These are phyloP conservation scores for Aspergillus tubingensis DNA, from an alignment of 2,329 filamentous ascomycete genomes.

Conservation along the genomic window DNA sequence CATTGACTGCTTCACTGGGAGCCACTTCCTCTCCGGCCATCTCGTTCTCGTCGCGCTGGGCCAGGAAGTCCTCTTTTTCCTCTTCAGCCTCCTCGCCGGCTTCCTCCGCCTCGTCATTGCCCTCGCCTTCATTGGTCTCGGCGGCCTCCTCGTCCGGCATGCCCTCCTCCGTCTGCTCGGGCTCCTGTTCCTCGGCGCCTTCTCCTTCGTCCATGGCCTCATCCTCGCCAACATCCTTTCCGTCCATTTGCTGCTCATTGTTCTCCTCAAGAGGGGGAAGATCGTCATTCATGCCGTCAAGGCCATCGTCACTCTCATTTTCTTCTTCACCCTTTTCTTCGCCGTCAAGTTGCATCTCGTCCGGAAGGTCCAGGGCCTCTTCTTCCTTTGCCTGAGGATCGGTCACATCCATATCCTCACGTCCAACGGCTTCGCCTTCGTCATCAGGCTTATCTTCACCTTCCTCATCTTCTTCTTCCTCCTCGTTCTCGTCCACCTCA, in stretches of 20 bases:
- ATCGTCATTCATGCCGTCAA: conserved; percentile 46
- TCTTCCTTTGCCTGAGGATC: conserved; percentile 80
- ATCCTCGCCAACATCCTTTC: conserved; percentile 32
- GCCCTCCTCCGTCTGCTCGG: conserved; percentile 37
- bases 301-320: conserved; percentile 42
- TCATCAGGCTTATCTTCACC: conserved; percentile 53
- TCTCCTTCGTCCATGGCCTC: conserved; percentile 32
- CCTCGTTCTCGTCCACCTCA: conserved; percentile 56
- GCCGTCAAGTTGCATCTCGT: conserved; percentile 81
- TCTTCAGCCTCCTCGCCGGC: conserved; percentile 49
- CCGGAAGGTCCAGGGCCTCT: conserved; percentile 78
- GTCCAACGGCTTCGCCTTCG: conserved; percentile 64
- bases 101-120: conserved; percentile 50
- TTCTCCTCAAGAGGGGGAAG: conserved; percentile 38
- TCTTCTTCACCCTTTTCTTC: conserved; percentile 58
- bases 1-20: conserved; percentile 44
- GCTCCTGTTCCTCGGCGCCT: conserved; percentile 29
- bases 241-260: conserved; percentile 34
- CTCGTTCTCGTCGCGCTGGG: conserved; percentile 52
- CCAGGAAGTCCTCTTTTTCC: conserved; percentile 50
- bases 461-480: conserved; percentile 59
- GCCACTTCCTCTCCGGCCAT: conserved; percentile 58
- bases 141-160: conserved; percentile 41
- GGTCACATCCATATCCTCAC: conserved; percentile 64
- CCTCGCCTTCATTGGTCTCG: conserved; percentile 49